These are phyloP conservation scores for Huntiella decipiens DNA, from an alignment of 2,329 filamentous ascomycete genomes.

Conservation along the genomic window DNA sequence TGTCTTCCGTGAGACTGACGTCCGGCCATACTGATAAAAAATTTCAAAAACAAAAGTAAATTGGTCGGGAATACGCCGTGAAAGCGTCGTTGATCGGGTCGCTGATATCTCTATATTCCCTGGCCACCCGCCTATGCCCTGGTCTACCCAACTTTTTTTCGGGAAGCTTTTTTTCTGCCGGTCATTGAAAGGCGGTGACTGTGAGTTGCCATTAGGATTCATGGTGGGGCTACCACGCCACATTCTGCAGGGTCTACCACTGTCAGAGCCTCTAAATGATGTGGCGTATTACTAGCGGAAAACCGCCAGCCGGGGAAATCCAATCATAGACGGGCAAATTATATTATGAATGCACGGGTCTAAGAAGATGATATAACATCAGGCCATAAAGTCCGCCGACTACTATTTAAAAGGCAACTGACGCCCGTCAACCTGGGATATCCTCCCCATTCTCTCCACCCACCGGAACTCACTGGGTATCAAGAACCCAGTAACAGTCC, in stretches of 20 bases:
- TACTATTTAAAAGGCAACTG: background rate
- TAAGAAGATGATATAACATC: slow-evolving; percentile 1
- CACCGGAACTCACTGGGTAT: no score
- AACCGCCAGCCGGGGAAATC: background rate
- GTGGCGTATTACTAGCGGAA: no score
- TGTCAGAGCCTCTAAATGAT: background rate
- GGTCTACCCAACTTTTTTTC: slow-evolving; percentile 2
- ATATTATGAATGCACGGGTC: background rate
- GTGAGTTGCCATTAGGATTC: slow-evolving; percentile 12
- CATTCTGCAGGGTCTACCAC: background rate
- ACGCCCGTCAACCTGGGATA: no score
- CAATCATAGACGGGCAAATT: slow-evolving; percentile 10
- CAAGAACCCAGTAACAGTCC: background rate
- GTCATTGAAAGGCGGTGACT: slow-evolving; percentile 10
- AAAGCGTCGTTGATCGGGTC: background rate
- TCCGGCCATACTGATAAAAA: slow-evolving; percentile 28
- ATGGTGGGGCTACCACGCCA: slow-evolving; percentile 8
- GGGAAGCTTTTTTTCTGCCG: slow-evolving; percentile 12
- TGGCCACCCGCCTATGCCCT: background rate
- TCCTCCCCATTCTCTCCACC: no score
- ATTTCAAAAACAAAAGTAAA: background rate
- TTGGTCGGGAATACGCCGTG: no score
- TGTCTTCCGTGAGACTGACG: slow-evolving; percentile 39
- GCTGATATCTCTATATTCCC: background rate
- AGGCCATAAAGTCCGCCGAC: background rate